A percentile compares a stretch with the other conserved stretches of the same genome.
Evolutionary conservation across 345 rosid species (phyloP).

Genomic region (Anacardium occidentale): DNA sequence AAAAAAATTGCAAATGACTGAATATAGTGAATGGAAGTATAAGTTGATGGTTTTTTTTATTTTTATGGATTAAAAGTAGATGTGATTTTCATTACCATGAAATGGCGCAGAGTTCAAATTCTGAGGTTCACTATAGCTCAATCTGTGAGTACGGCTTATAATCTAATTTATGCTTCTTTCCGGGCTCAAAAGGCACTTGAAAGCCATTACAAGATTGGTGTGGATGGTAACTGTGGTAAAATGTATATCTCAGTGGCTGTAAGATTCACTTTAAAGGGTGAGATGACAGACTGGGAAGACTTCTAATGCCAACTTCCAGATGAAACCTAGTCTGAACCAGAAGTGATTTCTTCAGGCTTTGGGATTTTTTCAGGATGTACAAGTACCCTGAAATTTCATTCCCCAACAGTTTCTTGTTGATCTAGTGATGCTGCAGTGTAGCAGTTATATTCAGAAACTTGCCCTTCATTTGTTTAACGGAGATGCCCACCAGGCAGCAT

Average conservation of each 20-base stretch:
- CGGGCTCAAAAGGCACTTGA: constrained; percentile 60
- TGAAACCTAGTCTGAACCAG: background rate
- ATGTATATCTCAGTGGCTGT: constrained; percentile 38
- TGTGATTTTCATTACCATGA: background rate
- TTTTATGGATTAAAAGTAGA: too few relatives aligned
- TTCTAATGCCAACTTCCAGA: background rate
- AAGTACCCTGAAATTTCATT: background rate
- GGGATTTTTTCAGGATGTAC: background rate
- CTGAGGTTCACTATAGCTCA: background rate
- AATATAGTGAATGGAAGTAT: background rate
- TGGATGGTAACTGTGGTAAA: constrained; percentile 51
- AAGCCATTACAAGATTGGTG: constrained; percentile 67
- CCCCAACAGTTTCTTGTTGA: constrained; percentile 5
- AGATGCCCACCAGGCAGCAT: constrained; percentile 80
- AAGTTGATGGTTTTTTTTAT: too few relatives aligned
- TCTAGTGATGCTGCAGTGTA: constrained; percentile 14
- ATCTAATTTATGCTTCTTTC: constrained; percentile 17
- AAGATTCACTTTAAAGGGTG: constrained; percentile 2
- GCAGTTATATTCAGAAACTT: constrained; percentile 77
- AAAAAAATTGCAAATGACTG: background rate
- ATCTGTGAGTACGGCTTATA: background rate
- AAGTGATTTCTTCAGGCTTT: background rate
- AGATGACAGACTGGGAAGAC: background rate
- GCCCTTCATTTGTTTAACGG: constrained; percentile 76
- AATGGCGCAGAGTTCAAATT: background rate